These are phyloP conservation scores for Trichoderma afroharzianum DNA, from an alignment of 2,329 filamentous ascomycete species.

Conservation along the genomic window DNA sequence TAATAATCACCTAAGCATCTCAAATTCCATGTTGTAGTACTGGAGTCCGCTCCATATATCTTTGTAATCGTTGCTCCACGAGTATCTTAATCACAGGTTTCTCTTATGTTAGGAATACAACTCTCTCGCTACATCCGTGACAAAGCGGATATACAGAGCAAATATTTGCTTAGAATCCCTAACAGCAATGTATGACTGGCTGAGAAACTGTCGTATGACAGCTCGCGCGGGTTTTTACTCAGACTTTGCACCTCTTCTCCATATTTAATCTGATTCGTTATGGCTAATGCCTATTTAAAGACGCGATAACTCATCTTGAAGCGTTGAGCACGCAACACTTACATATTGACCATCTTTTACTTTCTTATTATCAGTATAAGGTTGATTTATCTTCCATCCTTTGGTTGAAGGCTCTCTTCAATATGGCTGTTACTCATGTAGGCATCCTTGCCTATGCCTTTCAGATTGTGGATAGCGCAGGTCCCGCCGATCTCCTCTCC, in stretches of 20 bases:
- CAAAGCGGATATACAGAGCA: not conserved
- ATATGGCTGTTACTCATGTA: slow-evolving; percentile 26
- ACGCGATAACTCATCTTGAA: not conserved
- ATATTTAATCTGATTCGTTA: not conserved
- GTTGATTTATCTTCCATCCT: not conserved
- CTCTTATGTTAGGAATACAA: not conserved
- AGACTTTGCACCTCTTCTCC: not conserved
- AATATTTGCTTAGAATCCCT: not conserved
- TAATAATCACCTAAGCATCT: not conserved
- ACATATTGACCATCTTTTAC: not conserved
- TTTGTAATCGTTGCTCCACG: not conserved
- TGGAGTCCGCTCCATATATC: not conserved
- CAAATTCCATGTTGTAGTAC: not conserved
- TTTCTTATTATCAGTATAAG: not conserved
- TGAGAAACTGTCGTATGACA: not conserved
- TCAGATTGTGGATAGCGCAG: slow-evolving; percentile 32
- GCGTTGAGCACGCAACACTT: not conserved
- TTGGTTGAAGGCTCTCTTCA: not conserved
- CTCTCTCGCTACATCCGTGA: not conserved
- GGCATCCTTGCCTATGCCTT: slow-evolving; percentile 30
- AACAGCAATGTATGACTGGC: not conserved
- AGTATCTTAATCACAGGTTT: not conserved
- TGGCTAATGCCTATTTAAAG: not conserved
- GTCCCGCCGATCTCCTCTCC: slow-evolving; percentile 31
- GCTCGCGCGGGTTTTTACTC: not conserved